Percentiles rank a stretch among this genome's conserved stretches.
These are phyloP conservation scores for Cetraspora pellucida DNA, from an alignment of 192 early-diverging fungal genomes.

Conservation along the genomic window DNA sequence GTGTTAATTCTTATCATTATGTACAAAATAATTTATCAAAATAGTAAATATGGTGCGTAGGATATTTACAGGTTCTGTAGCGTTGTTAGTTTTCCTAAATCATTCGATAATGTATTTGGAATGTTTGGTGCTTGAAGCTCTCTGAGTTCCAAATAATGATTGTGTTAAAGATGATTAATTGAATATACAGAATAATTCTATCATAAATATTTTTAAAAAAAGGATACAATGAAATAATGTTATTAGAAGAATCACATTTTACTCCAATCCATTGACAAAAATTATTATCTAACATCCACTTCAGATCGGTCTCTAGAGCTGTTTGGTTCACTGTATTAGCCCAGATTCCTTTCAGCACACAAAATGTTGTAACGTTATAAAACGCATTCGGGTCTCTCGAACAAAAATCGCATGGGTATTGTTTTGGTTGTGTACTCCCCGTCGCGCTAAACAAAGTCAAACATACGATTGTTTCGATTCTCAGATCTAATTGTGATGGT, in stretches of 20 bases:
- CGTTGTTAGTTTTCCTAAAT: not conserved
- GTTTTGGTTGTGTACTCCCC: not conserved
- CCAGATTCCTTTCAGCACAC: conserved; percentile 6
- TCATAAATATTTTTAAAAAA: not conserved
- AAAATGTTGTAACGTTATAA: conserved; percentile 20
- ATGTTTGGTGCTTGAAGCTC: not conserved
- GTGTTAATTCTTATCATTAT: not conserved
- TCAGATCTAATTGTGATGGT: not conserved
- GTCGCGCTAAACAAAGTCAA: not conserved
- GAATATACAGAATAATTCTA: not conserved
- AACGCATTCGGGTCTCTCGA: not conserved
- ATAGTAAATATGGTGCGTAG: not conserved
- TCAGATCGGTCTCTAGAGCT: not conserved
- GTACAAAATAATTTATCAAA: not conserved
- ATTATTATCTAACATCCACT: conserved; percentile 4
- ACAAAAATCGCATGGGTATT: conserved; percentile 20
- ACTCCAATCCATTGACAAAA: conserved; percentile 25
- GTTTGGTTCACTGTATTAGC: conserved; percentile 1
- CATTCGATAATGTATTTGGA: not conserved
- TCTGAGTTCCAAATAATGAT: not conserved
- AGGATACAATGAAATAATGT: conserved; percentile 11
- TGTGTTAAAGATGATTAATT: not conserved
- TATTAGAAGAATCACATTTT: conserved; percentile 17
- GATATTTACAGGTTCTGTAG: conserved; percentile 10
- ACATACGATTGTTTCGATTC: not conserved